Conservation (phyloP, 805 yeast species). For the Zygosaccharomyces bisporus region DNA sequence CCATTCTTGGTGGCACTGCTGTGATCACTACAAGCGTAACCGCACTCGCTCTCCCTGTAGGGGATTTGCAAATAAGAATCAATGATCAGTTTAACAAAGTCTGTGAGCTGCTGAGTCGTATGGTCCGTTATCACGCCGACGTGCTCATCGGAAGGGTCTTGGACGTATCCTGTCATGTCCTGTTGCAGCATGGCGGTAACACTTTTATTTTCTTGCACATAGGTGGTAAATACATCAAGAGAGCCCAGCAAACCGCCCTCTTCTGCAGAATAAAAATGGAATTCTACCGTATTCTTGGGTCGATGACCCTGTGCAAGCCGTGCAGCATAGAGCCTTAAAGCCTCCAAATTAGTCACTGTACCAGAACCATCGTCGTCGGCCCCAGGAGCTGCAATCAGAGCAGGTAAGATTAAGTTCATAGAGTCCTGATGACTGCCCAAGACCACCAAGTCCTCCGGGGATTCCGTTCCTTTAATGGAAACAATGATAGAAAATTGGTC, state of each 20-base stretch:
- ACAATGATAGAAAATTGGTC: slow-evolving; percentile 73
- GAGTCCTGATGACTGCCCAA: slow-evolving; percentile 92
- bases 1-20: slow-evolving; percentile 81
- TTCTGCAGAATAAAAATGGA: slow-evolving; percentile 94
- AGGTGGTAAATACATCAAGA: slow-evolving; percentile 58
- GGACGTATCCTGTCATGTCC: slow-evolving; percentile 86
- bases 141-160: slow-evolving; percentile 51
- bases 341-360: slow-evolving; percentile 71
- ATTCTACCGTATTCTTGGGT: slow-evolving; percentile 76
- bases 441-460: slow-evolving; percentile 50
- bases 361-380: slow-evolving; percentile 96
- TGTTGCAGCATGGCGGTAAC: slow-evolving; percentile 88
- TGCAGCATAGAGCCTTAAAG: slow-evolving; percentile 57
- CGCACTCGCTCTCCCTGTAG: slow-evolving; percentile 73
- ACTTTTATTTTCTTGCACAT: slow-evolving; percentile 44
- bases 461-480: slow-evolving; percentile 48
- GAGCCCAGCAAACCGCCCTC: slow-evolving; percentile 91
- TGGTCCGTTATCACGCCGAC: slow-evolving; percentile 80
- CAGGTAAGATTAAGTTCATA: slow-evolving; percentile 68
- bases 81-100: slow-evolving; percentile 60
- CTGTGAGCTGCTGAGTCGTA: slow-evolving; percentile 51
- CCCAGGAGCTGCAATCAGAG: slow-evolving; percentile 74
- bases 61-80: slow-evolving; percentile 62
- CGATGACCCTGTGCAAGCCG: slow-evolving; percentile 33
- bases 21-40: slow-evolving; percentile 93